Conservation (phyloP, 345 rosid species). For the Eucalyptus urophylla region DNA sequence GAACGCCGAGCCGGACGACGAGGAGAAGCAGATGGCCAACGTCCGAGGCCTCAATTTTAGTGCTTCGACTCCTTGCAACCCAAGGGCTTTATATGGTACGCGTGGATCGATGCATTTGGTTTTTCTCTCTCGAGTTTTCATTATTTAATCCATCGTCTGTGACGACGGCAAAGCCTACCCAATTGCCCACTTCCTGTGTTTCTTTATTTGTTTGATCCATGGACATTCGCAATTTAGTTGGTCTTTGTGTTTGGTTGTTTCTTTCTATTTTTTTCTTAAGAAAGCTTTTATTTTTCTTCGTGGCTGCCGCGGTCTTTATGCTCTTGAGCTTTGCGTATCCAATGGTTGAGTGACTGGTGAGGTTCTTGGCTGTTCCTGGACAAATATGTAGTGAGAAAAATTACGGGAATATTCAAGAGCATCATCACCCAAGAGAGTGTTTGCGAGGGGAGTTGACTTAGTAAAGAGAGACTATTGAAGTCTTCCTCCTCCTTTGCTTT, state of each 20-base stretch:
- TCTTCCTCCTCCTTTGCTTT: not conserved
- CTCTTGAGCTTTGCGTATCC: not conserved
- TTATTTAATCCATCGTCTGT: not conserved
- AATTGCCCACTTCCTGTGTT: not conserved
- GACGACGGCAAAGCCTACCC: not conserved
- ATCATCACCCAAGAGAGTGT: not conserved
- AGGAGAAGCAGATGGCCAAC: not conserved
- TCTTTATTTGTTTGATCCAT: not conserved
- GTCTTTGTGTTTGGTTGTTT: not conserved
- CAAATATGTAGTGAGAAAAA: not conserved
- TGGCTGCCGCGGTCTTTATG: not conserved
- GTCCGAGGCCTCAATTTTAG: not conserved
- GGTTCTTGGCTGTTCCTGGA: not conserved
- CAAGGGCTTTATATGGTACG: not conserved
- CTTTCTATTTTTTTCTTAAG: not conserved
- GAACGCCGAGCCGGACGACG: too few species aligned
- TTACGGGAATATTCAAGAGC: not conserved
- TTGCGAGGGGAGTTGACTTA: not conserved
- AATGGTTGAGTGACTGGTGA: not conserved
- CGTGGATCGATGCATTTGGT: not conserved
- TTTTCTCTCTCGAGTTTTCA: not conserved
- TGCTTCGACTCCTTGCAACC: not conserved
- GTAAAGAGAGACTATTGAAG: not conserved
- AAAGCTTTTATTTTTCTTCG: not conserved
- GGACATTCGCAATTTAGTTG: not conserved